A percentile compares a stretch with the other conserved stretches of the same genome.
Evolutionary conservation across 805 yeast species (phyloP).

Genomic region (Lachancea dasiensis): DNA sequence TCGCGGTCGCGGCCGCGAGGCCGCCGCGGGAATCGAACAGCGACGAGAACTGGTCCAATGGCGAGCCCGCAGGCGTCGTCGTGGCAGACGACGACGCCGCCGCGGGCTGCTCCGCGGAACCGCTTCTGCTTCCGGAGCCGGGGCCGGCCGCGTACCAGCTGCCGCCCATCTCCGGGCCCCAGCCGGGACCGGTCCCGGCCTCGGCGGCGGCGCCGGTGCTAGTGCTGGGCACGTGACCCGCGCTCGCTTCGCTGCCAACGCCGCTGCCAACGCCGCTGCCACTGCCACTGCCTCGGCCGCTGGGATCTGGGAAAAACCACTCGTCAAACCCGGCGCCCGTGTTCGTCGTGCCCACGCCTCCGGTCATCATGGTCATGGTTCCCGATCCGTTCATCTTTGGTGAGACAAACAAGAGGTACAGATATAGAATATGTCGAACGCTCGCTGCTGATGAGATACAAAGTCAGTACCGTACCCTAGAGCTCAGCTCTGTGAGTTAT

Average conservation of each 20-base stretch:
- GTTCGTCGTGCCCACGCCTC: background rate
- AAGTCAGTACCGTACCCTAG: too few species aligned
- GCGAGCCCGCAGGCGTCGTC: constrained; percentile 12
- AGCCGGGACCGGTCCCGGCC: constrained; percentile 1
- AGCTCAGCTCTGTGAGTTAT: too few species aligned
- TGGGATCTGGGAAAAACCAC: constrained; percentile 9
- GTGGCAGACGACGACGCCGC: constrained; percentile 8
- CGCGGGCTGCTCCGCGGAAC: constrained; percentile 3
- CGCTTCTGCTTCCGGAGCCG: background rate
- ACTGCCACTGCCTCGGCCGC: background rate
- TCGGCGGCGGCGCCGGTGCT: constrained; percentile 5
- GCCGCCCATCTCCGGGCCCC: constrained; percentile 1
- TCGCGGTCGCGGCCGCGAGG: constrained; percentile 1
- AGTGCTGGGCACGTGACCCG: too few species aligned
- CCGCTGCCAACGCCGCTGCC: background rate
- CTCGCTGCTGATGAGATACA: too few species aligned
- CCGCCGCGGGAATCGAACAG: constrained; percentile 10
- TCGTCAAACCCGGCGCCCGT: constrained; percentile 5
- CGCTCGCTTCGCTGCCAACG: background rate
- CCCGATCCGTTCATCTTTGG: constrained; percentile 3
- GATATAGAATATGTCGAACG: too few species aligned
- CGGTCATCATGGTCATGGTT: constrained; percentile 1
- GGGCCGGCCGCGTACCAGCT: too few species aligned
- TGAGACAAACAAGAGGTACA: too few species aligned
- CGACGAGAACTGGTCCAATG: constrained; percentile 10